Base-by-base conservation (phyloP, 306 rosid species). In the Acmispon strigosus region DNA sequence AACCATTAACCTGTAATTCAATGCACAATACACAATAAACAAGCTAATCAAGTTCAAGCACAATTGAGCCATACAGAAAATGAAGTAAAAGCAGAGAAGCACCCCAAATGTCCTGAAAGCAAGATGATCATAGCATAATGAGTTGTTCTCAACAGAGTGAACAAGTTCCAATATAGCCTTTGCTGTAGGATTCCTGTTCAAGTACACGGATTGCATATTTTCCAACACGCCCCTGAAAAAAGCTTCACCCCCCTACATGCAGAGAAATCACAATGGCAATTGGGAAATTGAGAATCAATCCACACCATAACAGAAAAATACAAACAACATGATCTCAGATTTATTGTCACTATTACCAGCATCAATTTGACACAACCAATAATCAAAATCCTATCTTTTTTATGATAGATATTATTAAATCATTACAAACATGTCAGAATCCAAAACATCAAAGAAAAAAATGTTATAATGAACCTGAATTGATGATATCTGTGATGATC, bases 91-190 rank as follows among this genome's bases (percentile, higher is more conserved):
- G 39, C 10, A 44, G 20, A 44, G n/a, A 75, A 68, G n/a, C 88
- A 94, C 97, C 91, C 96, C 96, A 77, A 89, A 84, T 18, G 99
- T 94, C 61, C 99, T 87, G 77, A 94, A 94, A 16, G 99, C 99
- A 57, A 94, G 73, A 82, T 94, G 99, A 74, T 94, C 99, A 76
- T 89, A 87, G 84, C 86, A 83, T 66, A 94, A 69, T 29, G 72
- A 76, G 37, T 83, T 76, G 20, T 82, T 62, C 10, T 85, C 91
- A 43, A 27, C 78, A 13, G 95, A 87, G 32, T 76, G 87, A 86
- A 91, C 91, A 78, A 86, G 92, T 57, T 91, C 95, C 86, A 94
- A 82, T 41, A 94, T 69, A 18, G 92, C 83, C 71, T 87, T 91
- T 18, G 99, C 99, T 22, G 97, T 86, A 39, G 97, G 97, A 62